A percentile compares a stretch with the other conserved stretches of the same genome.
Evolutionary conservation across 2,329 filamentous ascomycete species (phyloP).

Genomic region (Chalaropsis ovoidea): DNA sequence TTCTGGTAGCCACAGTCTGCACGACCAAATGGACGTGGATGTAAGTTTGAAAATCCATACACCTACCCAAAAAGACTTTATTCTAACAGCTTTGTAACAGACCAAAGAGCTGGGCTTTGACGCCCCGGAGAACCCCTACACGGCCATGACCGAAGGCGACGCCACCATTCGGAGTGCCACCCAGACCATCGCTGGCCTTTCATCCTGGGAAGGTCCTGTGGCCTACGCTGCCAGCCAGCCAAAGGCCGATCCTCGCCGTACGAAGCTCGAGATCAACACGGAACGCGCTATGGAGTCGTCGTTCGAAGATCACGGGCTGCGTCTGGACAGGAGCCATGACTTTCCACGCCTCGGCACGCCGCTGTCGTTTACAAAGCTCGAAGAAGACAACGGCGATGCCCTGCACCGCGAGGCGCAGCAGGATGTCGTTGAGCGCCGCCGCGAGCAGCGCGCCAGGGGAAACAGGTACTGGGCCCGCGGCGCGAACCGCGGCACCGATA

Average conservation of each 20-base stretch:
- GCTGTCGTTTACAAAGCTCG: not conserved
- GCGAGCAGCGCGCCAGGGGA: conserved; percentile 4
- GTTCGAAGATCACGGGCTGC: conserved; percentile 13
- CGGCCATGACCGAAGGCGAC: conserved; percentile 9
- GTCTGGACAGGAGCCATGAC: conserved; percentile 9
- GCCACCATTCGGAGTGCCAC: conserved; percentile 9
- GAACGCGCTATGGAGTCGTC: conserved; percentile 15
- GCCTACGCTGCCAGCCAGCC: conserved; percentile 4
- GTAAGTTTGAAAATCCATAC: not conserved
- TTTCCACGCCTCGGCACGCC: conserved; percentile 13
- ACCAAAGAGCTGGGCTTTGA: not conserved
- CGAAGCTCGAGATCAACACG: conserved; percentile 13
- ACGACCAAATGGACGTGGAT: not conserved
- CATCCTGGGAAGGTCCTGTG: conserved; percentile 3
- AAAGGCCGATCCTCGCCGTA: conserved; percentile 12
- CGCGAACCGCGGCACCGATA: not conserved
- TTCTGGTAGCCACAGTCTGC: not conserved
- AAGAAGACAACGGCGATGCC: conserved; percentile 12
- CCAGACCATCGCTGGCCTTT: conserved; percentile 4
- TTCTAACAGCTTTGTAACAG: not conserved
- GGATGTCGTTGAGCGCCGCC: conserved; percentile 9
- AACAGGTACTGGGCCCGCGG: conserved; percentile 14
- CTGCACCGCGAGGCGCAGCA: conserved; percentile 8
- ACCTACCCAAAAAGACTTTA: not conserved
- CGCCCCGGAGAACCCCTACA: conserved; percentile 3